These are phyloP conservation scores for Kingdonia uniflora DNA, from an alignment of 164 flowering plant genomes.

Conservation along the genomic window DNA sequence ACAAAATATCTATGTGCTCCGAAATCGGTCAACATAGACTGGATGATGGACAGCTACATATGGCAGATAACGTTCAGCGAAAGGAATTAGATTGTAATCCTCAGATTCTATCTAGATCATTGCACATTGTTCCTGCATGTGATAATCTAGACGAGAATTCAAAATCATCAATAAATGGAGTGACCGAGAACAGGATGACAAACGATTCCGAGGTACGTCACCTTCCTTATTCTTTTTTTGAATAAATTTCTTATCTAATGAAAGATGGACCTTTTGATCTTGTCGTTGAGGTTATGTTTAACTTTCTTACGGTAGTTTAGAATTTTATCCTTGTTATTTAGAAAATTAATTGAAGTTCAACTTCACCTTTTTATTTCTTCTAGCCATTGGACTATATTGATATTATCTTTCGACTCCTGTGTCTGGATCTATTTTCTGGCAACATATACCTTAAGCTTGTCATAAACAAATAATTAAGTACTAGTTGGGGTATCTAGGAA, in stretches of 20 bases:
- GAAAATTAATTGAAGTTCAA: neutral
- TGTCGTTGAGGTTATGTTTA: neutral
- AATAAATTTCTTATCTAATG: neutral
- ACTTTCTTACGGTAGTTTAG: neutral
- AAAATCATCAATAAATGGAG: conserved; percentile 2
- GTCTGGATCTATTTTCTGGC: too few relatives aligned
- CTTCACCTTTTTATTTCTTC: too few relatives aligned
- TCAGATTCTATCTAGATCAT: conserved; percentile 9
- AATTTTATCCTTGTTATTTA: neutral
- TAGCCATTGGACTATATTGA: too few relatives aligned
- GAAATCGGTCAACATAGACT: neutral
- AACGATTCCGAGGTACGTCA: conserved; percentile 15
- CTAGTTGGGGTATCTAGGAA: too few relatives aligned
- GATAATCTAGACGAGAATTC: conserved; percentile 3
- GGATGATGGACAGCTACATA: conserved; percentile 7
- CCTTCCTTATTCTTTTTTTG: neutral
- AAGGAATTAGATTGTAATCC: conserved; percentile 7
- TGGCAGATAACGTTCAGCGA: conserved; percentile 4
- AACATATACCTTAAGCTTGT: too few relatives aligned
- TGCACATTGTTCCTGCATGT: conserved; percentile 1
- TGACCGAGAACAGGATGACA: conserved; percentile 4
- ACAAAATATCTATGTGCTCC: neutral
- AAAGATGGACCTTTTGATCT: neutral
- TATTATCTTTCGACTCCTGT: too few relatives aligned
- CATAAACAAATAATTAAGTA: too few relatives aligned